Evolutionary conservation across 805 yeast species (phyloP).

Genomic region (Myxozyma geophila): DNA sequence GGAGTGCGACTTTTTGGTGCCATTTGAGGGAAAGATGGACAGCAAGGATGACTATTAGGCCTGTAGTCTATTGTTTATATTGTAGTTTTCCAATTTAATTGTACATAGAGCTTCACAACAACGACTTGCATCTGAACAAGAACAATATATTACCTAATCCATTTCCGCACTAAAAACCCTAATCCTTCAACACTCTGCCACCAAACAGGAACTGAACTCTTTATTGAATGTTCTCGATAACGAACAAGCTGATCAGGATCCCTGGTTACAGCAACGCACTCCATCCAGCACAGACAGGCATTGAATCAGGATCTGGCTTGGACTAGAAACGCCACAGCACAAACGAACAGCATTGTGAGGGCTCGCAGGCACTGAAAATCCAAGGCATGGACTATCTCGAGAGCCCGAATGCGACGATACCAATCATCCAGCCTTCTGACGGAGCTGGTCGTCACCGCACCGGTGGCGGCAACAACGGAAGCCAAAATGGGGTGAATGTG

Average conservation of each 20-base stretch:
- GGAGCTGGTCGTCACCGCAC: background rate
- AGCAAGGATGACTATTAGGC: constrained; percentile 6
- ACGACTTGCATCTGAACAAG: background rate
- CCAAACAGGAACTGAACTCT: no score
- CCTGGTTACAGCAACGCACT: no score
- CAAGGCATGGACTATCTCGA: constrained; percentile 5
- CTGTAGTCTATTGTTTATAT: background rate
- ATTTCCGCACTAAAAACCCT: no score
- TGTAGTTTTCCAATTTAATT: background rate
- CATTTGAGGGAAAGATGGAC: constrained; percentile 28
- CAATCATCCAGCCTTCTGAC: constrained; percentile 5
- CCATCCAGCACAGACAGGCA: no score
- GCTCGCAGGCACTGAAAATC: background rate
- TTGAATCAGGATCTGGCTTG: no score
- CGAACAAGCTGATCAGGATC: no score
- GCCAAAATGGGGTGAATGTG: constrained; percentile 12
- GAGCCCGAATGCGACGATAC: constrained; percentile 16
- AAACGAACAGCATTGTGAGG: background rate
- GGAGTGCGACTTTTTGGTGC: constrained; percentile 29
- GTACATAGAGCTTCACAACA: background rate
- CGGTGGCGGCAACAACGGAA: constrained; percentile 1
- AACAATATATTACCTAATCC: no score
- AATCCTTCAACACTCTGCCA: no score
- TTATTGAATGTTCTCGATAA: no score
- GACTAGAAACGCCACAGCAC: no score